phyloP scores from a whole-genome alignment of 169 alveolate species.

The Eimeria falciformis region DNA sequence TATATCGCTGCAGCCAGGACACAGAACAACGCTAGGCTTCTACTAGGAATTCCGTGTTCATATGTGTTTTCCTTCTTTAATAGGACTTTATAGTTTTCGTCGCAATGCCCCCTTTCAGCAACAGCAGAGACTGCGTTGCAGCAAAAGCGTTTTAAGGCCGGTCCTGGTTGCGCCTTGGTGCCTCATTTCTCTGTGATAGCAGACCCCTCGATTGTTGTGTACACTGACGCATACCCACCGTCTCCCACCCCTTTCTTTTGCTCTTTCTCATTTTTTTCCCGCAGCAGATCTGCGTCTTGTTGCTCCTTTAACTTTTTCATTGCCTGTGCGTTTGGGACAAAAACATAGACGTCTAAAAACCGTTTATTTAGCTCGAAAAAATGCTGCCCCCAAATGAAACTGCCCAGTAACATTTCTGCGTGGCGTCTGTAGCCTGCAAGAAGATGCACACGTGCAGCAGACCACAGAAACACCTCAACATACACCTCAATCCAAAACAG shows the following conservation, averaged over 20 bases:
- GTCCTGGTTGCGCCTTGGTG: too few relatives aligned
- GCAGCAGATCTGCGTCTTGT: constrained; percentile 5
- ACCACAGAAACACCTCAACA: neutral
- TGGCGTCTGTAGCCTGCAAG: constrained; percentile 23
- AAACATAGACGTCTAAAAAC: constrained; percentile 1
- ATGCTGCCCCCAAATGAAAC: constrained; percentile 22
- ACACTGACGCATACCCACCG: neutral
- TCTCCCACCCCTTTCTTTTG: neutral
- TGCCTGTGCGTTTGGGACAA: neutral
- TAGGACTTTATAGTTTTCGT: too few relatives aligned
- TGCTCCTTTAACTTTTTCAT: constrained; percentile 20
- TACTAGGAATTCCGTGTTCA: too few relatives aligned
- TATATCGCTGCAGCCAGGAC: too few relatives aligned
- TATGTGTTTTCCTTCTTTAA: too few relatives aligned
- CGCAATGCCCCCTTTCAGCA: too few relatives aligned
- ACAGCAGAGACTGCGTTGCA: too few relatives aligned
- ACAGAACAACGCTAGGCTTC: too few relatives aligned
- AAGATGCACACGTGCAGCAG: neutral
- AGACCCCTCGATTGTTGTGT: neutral
- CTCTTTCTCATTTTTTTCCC: neutral
- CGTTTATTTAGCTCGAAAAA: constrained; percentile 5
- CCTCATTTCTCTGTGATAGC: too few relatives aligned
- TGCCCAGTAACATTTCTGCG: neutral
- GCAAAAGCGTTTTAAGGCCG: too few relatives aligned
- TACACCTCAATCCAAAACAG: neutral